phyloP scores from a whole-genome alignment of 148 eudicot genomes.

The Hydrangea macrophylla region DNA sequence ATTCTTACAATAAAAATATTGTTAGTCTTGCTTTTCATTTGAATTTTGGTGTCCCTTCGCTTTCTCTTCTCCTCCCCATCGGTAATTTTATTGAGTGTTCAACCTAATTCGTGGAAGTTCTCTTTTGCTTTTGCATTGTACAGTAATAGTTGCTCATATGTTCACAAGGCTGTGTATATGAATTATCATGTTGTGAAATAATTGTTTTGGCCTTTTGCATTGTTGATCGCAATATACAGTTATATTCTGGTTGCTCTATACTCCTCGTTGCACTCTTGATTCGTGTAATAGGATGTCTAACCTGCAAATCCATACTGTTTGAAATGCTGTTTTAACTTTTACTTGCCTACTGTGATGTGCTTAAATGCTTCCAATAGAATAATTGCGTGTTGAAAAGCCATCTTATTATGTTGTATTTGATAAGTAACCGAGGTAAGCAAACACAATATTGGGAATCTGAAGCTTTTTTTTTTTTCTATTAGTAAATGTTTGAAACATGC shows the following conservation, averaged over 20 bases:
- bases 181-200: slow-evolving; percentile 17
- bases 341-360: slow-evolving; percentile 4
- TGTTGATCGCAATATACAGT: neutral
- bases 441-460: too few relatives aligned
- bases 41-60: slow-evolving; percentile 1
- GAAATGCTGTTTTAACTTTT: neutral
- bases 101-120: slow-evolving; percentile 18
- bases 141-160: slow-evolving; percentile 29
- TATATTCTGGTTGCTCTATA: neutral
- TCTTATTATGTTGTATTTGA: too few relatives aligned
- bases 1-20: slow-evolving; percentile 6
- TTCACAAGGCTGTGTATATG: slow-evolving; percentile 24
- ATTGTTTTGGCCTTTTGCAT: slow-evolving; percentile 1
- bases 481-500: neutral
- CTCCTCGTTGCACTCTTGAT: neutral
- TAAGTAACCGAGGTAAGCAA: neutral
- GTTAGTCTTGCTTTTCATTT: neutral
- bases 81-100: slow-evolving; percentile 1
- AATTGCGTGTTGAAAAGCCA: neutral
- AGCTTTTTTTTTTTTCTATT: too few relatives aligned
- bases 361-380: neutral
- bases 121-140: slow-evolving; percentile 23
- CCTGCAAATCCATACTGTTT: neutral
- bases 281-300: neutral
- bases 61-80: slow-evolving; percentile 8